phyloP scores from a whole-genome alignment of 2,329 filamentous ascomycete species.

The Alternaria triticimaculans region DNA sequence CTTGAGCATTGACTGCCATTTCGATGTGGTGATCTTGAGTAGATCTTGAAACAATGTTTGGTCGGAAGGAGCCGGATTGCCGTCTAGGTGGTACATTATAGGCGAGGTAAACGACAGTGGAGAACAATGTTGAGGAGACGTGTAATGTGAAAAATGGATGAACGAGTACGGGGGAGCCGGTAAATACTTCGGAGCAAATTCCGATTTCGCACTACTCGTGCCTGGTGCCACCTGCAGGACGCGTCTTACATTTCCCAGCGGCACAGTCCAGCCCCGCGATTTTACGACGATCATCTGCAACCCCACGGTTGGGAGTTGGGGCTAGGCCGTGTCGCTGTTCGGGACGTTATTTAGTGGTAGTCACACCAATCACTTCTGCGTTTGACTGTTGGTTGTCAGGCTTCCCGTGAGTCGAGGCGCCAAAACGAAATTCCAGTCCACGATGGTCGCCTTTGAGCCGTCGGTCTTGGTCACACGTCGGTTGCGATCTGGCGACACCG shows the following conservation, averaged over 20 bases:
- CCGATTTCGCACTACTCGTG: conserved; percentile 11
- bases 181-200: conserved; percentile 13
- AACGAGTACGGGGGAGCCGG: conserved; percentile 1
- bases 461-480: background rate
- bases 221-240: background rate
- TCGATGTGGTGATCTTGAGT: conserved; percentile 27
- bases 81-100: conserved; percentile 37
- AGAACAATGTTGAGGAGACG: background rate
- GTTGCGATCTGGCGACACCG: background rate
- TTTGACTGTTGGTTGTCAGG: background rate
- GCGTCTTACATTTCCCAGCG: background rate
- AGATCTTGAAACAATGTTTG: conserved; percentile 30
- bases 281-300: conserved; percentile 9
- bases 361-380: background rate
- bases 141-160: background rate
- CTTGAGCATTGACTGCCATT: conserved; percentile 26
- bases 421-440: background rate
- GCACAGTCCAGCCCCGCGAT: conserved; percentile 12
- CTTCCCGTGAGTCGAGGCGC: background rate
- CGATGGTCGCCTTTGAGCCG: background rate
- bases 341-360: background rate
- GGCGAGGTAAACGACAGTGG: background rate
- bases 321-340: background rate
- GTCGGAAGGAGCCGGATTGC: conserved; percentile 24
- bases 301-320: conserved; percentile 2